Base-by-base conservation (phyloP, 2,329 filamentous ascomycete species). In the Fusarium burgessii region DNA sequence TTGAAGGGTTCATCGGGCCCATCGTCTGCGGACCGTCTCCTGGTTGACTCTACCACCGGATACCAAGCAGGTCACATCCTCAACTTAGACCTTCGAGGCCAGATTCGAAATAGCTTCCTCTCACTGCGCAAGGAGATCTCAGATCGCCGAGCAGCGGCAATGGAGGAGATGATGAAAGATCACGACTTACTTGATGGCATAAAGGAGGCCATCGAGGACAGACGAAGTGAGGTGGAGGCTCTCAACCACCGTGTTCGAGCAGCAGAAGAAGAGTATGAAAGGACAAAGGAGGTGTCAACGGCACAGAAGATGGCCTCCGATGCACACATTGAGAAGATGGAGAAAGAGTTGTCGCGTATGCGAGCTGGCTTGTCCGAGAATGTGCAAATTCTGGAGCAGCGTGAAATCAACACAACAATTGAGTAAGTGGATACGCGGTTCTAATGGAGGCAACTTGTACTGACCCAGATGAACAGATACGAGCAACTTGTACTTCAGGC, bases 301-400 rank as follows among this genome's bases (percentile, higher is more conserved):
- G 93, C 94, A 20, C 94, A 97, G 79, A 97, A 97, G 83, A 89
- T 95, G 79, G 92, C 91, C 11, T 93, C 91, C 5, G 96, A 98
- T 79, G 90, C 95, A 12, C 95, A 98, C 80, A 97, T 99, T 76
- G 96, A 99, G 82, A 96, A 96, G 85, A 97, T 98, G 92, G 96
- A 99, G 83, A 98, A 97, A 82, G 95, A 99, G 80, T 85, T 99
- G n/a, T 92, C 93, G 49, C 93, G 94, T 79, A 97, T 98, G 93
- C 89, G 95, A 43, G 89, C 92, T 4, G 92, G 91, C 14, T 84
- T 98, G 33, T 91, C 90, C 5, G 95, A 98, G 80, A 94, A 91
- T 36, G 92, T 98, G 57, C 93, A 98, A 81, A 82, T 97, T 50
- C 92, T 98, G 88, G 94, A 98, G 80, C 95, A 98, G 81, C 88